Percentiles rank a stretch among this genome's conserved stretches.
phyloP scores from a whole-genome alignment of 2,329 filamentous ascomycete species.

The Alternaria sp. region DNA sequence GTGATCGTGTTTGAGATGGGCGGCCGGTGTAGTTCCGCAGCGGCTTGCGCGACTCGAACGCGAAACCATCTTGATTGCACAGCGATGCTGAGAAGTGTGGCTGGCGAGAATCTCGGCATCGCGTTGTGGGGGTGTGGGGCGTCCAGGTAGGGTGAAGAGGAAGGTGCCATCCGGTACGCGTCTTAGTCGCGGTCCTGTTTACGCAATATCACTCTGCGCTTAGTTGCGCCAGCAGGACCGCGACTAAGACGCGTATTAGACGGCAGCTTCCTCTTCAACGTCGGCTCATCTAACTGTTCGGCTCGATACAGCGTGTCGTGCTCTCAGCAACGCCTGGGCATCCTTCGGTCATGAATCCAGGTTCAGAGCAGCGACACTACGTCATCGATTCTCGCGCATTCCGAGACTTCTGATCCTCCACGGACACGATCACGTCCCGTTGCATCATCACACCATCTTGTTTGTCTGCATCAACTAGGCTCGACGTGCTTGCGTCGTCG shows the following conservation, averaged over 20 bases:
- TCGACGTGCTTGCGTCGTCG: conserved; percentile 30
- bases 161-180: not conserved
- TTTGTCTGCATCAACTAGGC: conserved; percentile 17
- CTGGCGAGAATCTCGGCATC: not conserved
- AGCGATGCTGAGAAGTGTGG: not conserved
- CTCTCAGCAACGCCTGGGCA: not conserved
- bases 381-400: too few relatives aligned
- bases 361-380: not conserved
- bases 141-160: not conserved
- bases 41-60: not conserved
- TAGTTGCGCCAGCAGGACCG: too few relatives aligned
- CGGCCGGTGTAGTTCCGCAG: not conserved
- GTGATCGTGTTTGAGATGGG: not conserved
- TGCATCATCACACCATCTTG: conserved; percentile 24
- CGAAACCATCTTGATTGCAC: not conserved
- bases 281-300: too few relatives aligned
- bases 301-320: not conserved
- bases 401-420: too few relatives aligned
- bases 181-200: not conserved
- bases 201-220: not conserved
- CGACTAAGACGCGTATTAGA: too few relatives aligned
- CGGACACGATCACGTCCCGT: conserved; percentile 22
- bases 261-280: too few relatives aligned
- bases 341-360: not conserved
- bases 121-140: not conserved